These are phyloP conservation scores for Penicillium bovifimosum DNA, from an alignment of 495 filamentous ascomycete genomes.

Conservation along the genomic window DNA sequence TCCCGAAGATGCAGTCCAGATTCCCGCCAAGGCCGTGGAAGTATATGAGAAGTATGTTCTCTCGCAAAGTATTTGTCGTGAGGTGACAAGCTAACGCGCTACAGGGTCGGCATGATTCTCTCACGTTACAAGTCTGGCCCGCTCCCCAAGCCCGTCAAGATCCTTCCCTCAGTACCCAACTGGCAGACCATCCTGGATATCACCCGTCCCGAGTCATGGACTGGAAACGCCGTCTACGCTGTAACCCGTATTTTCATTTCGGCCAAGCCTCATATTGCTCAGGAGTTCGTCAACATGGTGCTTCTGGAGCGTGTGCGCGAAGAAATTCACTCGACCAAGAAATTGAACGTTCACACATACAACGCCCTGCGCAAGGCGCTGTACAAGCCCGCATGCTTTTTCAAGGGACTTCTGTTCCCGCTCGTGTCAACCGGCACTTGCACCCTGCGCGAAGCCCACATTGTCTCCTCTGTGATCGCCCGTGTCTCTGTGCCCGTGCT, in stretches of 20 bases:
- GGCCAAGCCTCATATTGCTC: conserved; percentile 65
- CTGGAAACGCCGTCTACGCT: conserved; percentile 77
- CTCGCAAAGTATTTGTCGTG: neutral
- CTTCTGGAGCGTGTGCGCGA: conserved; percentile 84
- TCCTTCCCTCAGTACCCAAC: conserved; percentile 82
- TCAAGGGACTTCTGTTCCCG: conserved; percentile 94
- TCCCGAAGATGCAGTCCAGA: conserved; percentile 74
- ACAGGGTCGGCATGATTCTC: conserved; percentile 77
- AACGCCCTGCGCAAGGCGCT: conserved; percentile 84
- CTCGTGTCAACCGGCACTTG: conserved; percentile 71
- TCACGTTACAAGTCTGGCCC: conserved; percentile 92
- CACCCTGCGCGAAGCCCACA: conserved; percentile 85
- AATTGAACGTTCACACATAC: conserved; percentile 93
- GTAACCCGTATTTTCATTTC: conserved; percentile 87
- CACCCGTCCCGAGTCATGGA: conserved; percentile 80
- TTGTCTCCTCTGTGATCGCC: conserved; percentile 76
- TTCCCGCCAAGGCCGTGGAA: conserved; percentile 88
- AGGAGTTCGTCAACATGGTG: conserved; percentile 74
- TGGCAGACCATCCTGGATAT: conserved; percentile 84
- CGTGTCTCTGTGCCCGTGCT: conserved; percentile 79
- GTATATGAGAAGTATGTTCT: conserved; percentile 85
- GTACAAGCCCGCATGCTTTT: conserved; percentile 94
- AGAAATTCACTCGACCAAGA: conserved; percentile 80
- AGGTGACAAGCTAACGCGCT: conserved; percentile 13
- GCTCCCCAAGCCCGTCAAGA: conserved; percentile 95